phyloP scores from a whole-genome alignment of 495 filamentous ascomycete genomes.

The Talaromyces wortmannii region DNA sequence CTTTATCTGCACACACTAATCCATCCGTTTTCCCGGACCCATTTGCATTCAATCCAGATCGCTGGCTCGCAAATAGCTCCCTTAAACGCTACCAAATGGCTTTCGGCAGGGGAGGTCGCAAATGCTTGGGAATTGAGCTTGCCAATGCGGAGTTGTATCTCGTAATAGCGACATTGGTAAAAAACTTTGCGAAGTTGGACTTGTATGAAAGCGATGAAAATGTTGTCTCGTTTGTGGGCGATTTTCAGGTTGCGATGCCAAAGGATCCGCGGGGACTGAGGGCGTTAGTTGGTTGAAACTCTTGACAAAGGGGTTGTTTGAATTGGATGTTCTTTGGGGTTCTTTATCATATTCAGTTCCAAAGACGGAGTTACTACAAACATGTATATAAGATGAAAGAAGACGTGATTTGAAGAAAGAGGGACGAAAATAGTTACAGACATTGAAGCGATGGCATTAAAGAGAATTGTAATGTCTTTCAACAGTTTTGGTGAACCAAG shows the following conservation, averaged over 20 bases:
- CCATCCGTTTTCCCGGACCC: constrained; percentile 16
- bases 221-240: constrained; percentile 22
- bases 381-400: no score
- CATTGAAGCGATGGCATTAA: no score
- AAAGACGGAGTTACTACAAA: no score
- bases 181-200: constrained; percentile 13
- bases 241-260: constrained; percentile 27
- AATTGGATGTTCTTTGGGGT: no score
- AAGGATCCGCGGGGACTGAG: constrained; percentile 18
- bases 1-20: constrained; percentile 13
- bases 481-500: no score
- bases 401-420: no score
- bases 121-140: constrained; percentile 20
- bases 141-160: constrained; percentile 19
- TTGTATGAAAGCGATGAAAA: constrained; percentile 18
- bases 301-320: no score
- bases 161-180: constrained; percentile 12
- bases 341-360: no score
- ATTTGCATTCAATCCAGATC: constrained; percentile 12
- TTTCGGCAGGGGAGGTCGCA: constrained; percentile 15
- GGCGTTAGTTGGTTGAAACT: neutral
- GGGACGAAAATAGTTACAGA: no score
- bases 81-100: constrained; percentile 15
- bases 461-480: no score
- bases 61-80: constrained; percentile 12